Base-by-base conservation (phyloP, 2,329 filamentous ascomycete genomes). In the Aureobasidium sp. region DNA sequence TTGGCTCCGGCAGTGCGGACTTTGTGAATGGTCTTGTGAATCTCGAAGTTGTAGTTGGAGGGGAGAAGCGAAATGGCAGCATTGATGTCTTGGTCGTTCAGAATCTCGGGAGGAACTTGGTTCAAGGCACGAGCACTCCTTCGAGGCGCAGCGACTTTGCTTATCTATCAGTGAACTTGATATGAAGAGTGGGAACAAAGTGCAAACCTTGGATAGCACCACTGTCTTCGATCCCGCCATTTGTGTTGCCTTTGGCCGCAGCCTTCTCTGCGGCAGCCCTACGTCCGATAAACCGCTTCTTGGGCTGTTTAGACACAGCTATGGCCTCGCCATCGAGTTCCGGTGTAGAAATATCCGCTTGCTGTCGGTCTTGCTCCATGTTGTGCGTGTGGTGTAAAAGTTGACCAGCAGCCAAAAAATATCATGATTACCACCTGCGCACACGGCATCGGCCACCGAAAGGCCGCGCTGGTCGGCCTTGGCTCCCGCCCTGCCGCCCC, bases 1-100 rank as follows among this genome's bases (percentile, higher is more conserved):
- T 87, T 93, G 1, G 92, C 87, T 9, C 84, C 86, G 9, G 88
- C 85, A 1, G 87, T 88, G 48, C 90, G 88, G 74, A 99, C 92
- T 52, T 93, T 87, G 76, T 97, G 92, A 70, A 99, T 95, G 9
- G 94, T 99, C 78, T 99, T 99, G 73, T 91, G 94, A 62, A 99
- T 92, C 78, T 99, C 94, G 73, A 99, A 99, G 69, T 90, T 93
- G 82, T 99, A 99, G 79, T 99, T 99, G n/a, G 85, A 79, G 1
- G 94, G 94, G 2, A 99, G 84, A 36, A 99, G 83, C 6, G 86
- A 82, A 63, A 97, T 92, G 3, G 94, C 94, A 48, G 87, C 88
- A 74, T 93, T 93, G 70, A 99, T 89, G 52, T 88, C 89, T 52
- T 86, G 80, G 70, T 99, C 88, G 66, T 96, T 83, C 24, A 94